phyloP scores from a whole-genome alignment of 768 basidiomycete species.

The Rubroboletus pulcherrimus region DNA sequence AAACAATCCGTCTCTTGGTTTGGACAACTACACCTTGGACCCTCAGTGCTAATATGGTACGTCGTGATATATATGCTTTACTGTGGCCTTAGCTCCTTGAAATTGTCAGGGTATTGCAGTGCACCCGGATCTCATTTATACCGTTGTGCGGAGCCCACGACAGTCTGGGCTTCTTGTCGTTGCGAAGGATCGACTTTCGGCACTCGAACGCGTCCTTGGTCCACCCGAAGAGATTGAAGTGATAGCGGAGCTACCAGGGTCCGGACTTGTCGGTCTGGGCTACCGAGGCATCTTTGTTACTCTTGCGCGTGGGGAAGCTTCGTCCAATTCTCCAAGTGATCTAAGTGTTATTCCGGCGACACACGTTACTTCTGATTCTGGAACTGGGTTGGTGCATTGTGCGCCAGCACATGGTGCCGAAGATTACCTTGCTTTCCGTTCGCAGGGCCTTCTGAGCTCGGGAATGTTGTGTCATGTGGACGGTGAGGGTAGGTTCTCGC shows the following conservation, averaged over 20 bases:
- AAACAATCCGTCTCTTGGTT: conserved; percentile 57
- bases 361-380: conserved; percentile 84
- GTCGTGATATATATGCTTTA: conserved; percentile 13
- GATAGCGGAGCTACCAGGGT: conserved; percentile 26
- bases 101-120: conserved; percentile 81
- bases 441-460: conserved; percentile 45
- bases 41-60: conserved; percentile 89
- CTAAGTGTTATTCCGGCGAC: conserved; percentile 59
- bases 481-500: conserved; percentile 65
- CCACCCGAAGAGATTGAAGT: conserved; percentile 18
- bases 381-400: conserved; percentile 93
- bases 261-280: conserved; percentile 52
- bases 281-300: conserved; percentile 63
- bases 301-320: conserved; percentile 3
- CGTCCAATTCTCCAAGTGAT: not conserved
- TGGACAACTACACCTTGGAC: conserved; percentile 99
- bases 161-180: conserved; percentile 40
- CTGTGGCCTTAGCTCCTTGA: not conserved
- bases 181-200: conserved; percentile 48
- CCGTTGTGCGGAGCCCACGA: conserved; percentile 38
- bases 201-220: conserved; percentile 26
- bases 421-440: conserved; percentile 79
- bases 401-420: conserved; percentile 94
- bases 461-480: conserved; percentile 81
- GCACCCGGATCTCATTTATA: conserved; percentile 67